A percentile compares a stretch with the other conserved stretches of the same genome.
Evolutionary conservation across 768 basidiomycete genomes (phyloP).

Genomic region (Mycena kentingensis): DNA sequence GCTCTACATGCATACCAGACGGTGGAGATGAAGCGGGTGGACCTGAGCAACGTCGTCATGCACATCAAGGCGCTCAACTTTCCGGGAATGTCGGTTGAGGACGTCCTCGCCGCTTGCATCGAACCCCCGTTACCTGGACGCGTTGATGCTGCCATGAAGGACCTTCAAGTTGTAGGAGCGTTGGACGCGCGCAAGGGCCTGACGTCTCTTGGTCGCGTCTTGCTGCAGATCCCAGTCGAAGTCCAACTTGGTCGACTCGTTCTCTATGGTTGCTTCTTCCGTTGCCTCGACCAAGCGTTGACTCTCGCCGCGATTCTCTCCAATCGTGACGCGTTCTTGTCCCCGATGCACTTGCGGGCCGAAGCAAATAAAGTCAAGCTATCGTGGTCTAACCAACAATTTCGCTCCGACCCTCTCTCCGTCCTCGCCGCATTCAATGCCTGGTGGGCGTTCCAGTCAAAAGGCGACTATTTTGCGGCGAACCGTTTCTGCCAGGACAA

Average conservation of each 20-base stretch:
- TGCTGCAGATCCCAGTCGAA: slow-evolving; percentile 88
- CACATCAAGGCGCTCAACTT: slow-evolving; percentile 93
- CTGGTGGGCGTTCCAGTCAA: slow-evolving; percentile 75
- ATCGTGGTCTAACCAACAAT: slow-evolving; percentile 77
- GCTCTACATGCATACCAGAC: slow-evolving; percentile 77
- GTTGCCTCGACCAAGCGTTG: slow-evolving; percentile 84
- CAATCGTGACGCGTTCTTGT: slow-evolving; percentile 88
- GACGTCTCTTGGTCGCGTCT: slow-evolving; percentile 84
- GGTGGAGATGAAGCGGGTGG: slow-evolving; percentile 93
- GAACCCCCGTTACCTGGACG: slow-evolving; percentile 84
- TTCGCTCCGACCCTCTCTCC: slow-evolving; percentile 82
- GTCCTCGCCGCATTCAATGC: slow-evolving; percentile 77
- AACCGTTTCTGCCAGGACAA: slow-evolving; percentile 82
- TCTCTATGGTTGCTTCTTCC: slow-evolving; percentile 89
- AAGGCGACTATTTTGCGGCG: slow-evolving; percentile 63
- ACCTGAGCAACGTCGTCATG: slow-evolving; percentile 92
- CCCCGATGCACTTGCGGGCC: slow-evolving; percentile 73
- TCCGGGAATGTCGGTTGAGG: slow-evolving; percentile 81
- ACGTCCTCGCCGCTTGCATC: slow-evolving; percentile 81
- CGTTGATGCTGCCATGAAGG: slow-evolving; percentile 76
- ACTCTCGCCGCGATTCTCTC: slow-evolving; percentile 91
- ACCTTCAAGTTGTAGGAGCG: slow-evolving; percentile 85
- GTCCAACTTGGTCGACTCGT: slow-evolving; percentile 88
- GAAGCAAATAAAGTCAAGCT: slow-evolving; percentile 74
- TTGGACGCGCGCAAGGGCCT: slow-evolving; percentile 74